Evolutionary conservation across 306 rosid species (phyloP).

Genomic region (Comarum palustre): DNA sequence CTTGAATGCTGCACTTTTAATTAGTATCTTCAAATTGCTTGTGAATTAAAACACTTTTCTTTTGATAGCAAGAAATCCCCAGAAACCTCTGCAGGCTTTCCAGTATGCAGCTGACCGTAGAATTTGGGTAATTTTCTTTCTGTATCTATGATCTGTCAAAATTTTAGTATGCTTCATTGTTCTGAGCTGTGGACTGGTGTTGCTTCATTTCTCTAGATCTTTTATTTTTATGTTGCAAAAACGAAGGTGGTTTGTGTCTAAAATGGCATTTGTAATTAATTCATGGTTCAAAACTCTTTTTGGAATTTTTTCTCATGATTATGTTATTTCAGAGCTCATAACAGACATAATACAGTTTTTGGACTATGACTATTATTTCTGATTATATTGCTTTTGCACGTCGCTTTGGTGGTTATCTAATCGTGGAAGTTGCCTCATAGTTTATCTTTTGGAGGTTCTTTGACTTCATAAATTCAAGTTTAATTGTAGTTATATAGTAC

Average conservation of each 20-base stretch:
- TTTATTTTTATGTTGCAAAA: background rate
- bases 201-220: background rate
- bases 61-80: background rate
- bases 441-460: background rate
- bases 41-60: background rate
- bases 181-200: background rate
- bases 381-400: background rate
- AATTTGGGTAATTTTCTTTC: conserved; percentile 61
- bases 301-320: background rate
- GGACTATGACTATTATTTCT: background rate
- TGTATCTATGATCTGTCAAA: background rate
- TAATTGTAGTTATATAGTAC: background rate
- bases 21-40: background rate
- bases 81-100: background rate
- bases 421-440: background rate
- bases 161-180: background rate
- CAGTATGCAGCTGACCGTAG: conserved; percentile 74
- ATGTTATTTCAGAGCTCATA: background rate
- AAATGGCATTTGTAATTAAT: background rate
- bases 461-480: background rate
- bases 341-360: background rate
- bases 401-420: background rate
- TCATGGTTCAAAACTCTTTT: too few relatives aligned
- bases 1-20: background rate
- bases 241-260: background rate